Evolutionary conservation across 2,329 filamentous ascomycete genomes (phyloP).

Genomic region (Thelonectria rubi): DNA sequence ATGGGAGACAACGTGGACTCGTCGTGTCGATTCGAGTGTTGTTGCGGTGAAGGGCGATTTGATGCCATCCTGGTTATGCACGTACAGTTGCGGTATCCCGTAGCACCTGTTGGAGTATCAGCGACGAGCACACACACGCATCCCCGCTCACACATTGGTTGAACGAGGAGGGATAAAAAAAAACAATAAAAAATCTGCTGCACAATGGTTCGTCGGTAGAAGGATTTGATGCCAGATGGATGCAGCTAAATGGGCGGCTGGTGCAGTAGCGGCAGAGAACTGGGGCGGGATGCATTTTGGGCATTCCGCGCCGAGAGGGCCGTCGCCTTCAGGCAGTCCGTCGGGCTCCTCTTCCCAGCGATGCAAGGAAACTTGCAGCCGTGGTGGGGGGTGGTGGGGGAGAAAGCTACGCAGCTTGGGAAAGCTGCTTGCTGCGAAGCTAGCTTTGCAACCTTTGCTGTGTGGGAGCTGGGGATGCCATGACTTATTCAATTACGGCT

Average conservation of each 20-base stretch:
- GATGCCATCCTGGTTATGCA: background rate
- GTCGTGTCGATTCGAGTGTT: conserved; percentile 12
- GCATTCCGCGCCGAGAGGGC: conserved; percentile 38
- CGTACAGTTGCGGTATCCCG: background rate
- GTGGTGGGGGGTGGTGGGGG: conserved; percentile 34
- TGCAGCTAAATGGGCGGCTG: conserved; percentile 36
- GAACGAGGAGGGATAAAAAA: background rate
- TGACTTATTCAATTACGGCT: conserved; percentile 6
- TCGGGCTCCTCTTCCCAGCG: background rate
- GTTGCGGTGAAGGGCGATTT: conserved; percentile 14
- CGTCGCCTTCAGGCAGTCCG: conserved; percentile 21
- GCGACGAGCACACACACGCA: conserved; percentile 1
- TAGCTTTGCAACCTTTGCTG: background rate
- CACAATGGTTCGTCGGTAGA: conserved; percentile 22
- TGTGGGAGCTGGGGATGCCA: background rate
- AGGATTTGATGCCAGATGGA: conserved; percentile 8
- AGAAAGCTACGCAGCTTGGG: conserved; percentile 34
- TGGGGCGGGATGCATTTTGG: conserved; percentile 25
- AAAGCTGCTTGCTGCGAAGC: conserved; percentile 12
- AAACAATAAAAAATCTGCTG: conserved; percentile 9
- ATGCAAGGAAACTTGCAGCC: conserved; percentile 15
- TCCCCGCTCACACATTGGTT: conserved; percentile 15
- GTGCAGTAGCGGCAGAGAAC: conserved; percentile 40
- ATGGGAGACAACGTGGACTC: conserved; percentile 11
- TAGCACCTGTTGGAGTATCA: conserved; percentile 2